Evolutionary conservation across 2,329 filamentous ascomycete species (phyloP), one percentile per base, ranked within the genome.

Genomic region (Neofusicoccum cordaticola): DNA sequence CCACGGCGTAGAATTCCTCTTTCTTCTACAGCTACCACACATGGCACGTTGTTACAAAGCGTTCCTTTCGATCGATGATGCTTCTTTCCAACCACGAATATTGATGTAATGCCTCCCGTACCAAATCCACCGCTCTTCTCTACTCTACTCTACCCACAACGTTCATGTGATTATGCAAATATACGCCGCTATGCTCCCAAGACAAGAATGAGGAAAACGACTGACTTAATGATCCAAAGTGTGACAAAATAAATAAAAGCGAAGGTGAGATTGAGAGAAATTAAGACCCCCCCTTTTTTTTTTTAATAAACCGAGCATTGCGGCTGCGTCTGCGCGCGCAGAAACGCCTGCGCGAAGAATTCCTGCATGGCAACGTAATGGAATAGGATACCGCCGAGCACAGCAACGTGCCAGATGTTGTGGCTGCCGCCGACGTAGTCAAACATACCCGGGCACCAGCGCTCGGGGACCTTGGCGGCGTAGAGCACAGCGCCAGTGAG

Each of bases 361-460:
- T 93, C 86, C 77, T 97, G 91, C 94, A 99, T 97, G 17, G 95
- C 95, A 22, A 86, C 85, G 79, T 98, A 99, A 78, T 99, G 95
- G 76, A 97, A 98, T n/a, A 98, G 78, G 65, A 99, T 99, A 11
- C 95, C 95, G 15, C 93, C 92, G 34, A 99, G 82, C 11, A 99
- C 95, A 7, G 95, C 95, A 39, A 96, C 79, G 78, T 99, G 95
- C 95, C 95, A 99, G 65, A 99, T 88, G 77, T 99, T 99, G 80
- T 99, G 95, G 76, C 92, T 96, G 51, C 92, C 93, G 44, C 95
- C 95, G 45, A 96, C 85, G 75, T 98, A 98, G 78, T 99, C 95
- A 71, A 99, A 99, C 75, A 90, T 87, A 57, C 95, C 95, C 0
- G 95, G 95, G 70, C 85, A 90, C 90, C 93, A 99, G 67, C 93